phyloP scores from a whole-genome alignment of 2,329 filamentous ascomycete species.

The Gliomastix tumulicola region DNA sequence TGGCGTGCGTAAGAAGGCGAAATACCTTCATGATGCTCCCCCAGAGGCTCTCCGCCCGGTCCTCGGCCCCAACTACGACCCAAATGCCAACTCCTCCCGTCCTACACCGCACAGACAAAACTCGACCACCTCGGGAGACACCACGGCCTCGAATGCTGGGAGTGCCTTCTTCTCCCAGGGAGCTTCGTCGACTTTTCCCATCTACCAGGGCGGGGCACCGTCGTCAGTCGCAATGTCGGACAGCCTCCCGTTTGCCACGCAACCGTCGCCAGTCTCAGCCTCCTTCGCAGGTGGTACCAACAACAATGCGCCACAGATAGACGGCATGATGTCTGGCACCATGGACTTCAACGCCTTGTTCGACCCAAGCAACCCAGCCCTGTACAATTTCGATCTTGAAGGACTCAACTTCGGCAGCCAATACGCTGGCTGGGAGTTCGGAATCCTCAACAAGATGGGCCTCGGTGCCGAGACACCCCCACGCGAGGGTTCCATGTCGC shows the following conservation, averaged over 20 bases:
- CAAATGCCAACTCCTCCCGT: slow-evolving; percentile 38
- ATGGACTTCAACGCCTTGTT: slow-evolving; percentile 61
- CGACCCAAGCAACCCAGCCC: slow-evolving; percentile 82
- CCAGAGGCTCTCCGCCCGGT: slow-evolving; percentile 85
- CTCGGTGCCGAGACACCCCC: slow-evolving; percentile 65
- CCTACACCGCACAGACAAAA: slow-evolving; percentile 39
- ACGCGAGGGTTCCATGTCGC: slow-evolving; percentile 50
- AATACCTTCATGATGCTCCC: slow-evolving; percentile 95
- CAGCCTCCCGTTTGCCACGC: slow-evolving; percentile 48
- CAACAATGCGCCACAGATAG: slow-evolving; percentile 37
- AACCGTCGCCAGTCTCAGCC: slow-evolving; percentile 69
- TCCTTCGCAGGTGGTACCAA: slow-evolving; percentile 56
- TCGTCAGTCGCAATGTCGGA: slow-evolving; percentile 30
- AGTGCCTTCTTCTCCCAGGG: slow-evolving; percentile 41
- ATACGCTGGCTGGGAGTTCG: slow-evolving; percentile 91
- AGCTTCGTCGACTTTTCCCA: slow-evolving; percentile 38
- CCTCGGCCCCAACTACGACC: slow-evolving; percentile 64
- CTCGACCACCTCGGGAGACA: slow-evolving; percentile 38
- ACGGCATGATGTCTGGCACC: slow-evolving; percentile 39
- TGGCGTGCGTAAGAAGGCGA: slow-evolving; percentile 96
- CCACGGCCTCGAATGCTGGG: slow-evolving; percentile 23
- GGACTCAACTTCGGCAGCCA: slow-evolving; percentile 86
- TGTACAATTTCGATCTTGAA: slow-evolving; percentile 95
- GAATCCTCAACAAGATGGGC: slow-evolving; percentile 94
- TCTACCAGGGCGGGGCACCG: slow-evolving; percentile 39